phyloP scores from a whole-genome alignment of 176 grass and related monocot genomes.

The Canna indica region DNA sequence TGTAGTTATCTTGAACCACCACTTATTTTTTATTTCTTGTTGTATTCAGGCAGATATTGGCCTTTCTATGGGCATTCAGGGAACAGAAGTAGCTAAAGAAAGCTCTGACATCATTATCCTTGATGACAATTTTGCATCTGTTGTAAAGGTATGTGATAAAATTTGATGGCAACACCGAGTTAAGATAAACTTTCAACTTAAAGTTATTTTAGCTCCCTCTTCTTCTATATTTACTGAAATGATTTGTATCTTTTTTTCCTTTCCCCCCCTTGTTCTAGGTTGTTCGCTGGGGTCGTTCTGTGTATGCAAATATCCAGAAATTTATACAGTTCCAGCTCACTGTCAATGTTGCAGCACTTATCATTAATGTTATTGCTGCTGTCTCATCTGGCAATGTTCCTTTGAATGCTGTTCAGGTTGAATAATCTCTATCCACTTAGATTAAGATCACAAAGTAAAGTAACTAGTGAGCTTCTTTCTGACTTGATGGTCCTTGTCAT shows the following conservation, averaged over 20 bases:
- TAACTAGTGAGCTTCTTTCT: background rate
- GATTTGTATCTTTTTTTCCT: background rate
- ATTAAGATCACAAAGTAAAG: background rate
- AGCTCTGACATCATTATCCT: slow-evolving; percentile 98
- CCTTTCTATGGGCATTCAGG: slow-evolving; percentile 92
- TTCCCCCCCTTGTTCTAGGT: slow-evolving; percentile 46
- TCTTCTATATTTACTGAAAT: background rate
- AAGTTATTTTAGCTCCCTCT: too few relatives aligned
- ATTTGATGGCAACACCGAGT: background rate
- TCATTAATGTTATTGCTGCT: slow-evolving; percentile 88
- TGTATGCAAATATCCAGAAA: slow-evolving; percentile 93
- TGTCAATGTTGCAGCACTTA: slow-evolving; percentile 73
- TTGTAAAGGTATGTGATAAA: slow-evolving; percentile 53
- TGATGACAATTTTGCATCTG: slow-evolving; percentile 93
- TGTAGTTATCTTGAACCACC: background rate
- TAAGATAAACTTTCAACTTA: background rate
- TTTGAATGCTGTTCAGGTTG: slow-evolving; percentile 94
- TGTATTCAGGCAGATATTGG: slow-evolving; percentile 88
- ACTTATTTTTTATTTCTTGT: slow-evolving; percentile 7
- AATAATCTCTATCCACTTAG: background rate
- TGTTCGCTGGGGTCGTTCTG: slow-evolving; percentile 89
- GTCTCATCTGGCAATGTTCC: slow-evolving; percentile 80
- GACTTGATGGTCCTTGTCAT: background rate
- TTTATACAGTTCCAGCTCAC: slow-evolving; percentile 99
- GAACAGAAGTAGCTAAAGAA: slow-evolving; percentile 99